Evolutionary conservation across 192 early-diverging fungal genomes (phyloP).

Genomic region (Coemansia sp.): DNA sequence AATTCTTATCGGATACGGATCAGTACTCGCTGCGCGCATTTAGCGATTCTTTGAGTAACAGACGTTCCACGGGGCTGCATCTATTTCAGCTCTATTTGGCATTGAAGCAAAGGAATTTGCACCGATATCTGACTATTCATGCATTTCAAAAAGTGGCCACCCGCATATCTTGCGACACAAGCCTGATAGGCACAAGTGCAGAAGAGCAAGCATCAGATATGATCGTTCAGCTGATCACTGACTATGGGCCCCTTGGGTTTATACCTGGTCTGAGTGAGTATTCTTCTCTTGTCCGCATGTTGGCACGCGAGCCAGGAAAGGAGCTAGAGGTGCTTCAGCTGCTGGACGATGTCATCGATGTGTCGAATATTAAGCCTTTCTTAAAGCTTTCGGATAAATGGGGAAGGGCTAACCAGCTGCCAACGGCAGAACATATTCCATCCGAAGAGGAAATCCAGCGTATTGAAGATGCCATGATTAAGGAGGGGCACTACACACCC

Average conservation of each 20-base stretch:
- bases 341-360: conserved; percentile 42
- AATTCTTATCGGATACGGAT: conserved; percentile 30
- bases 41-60: conserved; percentile 22
- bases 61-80: conserved; percentile 11
- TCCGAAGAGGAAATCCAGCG: conserved; percentile 47
- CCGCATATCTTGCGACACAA: conserved; percentile 20
- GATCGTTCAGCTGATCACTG: conserved; percentile 30
- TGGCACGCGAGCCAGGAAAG: conserved; percentile 41
- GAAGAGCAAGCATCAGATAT: conserved; percentile 23
- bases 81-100: conserved; percentile 19
- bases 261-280: conserved; percentile 29
- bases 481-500: background rate
- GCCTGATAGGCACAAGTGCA: background rate
- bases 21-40: conserved; percentile 29
- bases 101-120: conserved; percentile 21
- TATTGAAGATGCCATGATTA: conserved; percentile 25
- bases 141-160: conserved; percentile 40
- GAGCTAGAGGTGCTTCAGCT: conserved; percentile 44
- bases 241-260: conserved; percentile 42
- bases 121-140: conserved; percentile 35
- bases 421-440: conserved; percentile 24
- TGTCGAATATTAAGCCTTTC: conserved; percentile 42
- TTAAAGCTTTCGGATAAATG: conserved; percentile 8
- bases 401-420: background rate
- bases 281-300: conserved; percentile 33